A percentile compares a stretch with the other conserved stretches of the same genome.
Conservation (phyloP, 345 rosid genomes). For the Gossypium raimondii region DNA sequence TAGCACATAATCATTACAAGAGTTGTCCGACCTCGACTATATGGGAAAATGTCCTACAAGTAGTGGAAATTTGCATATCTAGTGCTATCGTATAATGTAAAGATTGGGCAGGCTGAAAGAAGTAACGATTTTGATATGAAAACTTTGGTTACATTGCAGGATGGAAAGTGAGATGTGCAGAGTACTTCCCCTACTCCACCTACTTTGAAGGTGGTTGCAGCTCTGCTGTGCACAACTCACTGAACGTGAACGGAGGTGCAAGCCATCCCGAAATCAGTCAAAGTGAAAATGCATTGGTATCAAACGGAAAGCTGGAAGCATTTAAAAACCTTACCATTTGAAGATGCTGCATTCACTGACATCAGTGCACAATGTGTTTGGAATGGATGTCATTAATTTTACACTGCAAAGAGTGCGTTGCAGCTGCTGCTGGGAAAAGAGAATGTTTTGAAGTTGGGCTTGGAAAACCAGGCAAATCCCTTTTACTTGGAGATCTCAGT, state of each 20-base stretch:
- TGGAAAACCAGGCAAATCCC: background rate
- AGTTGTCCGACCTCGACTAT: background rate
- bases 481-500: constrained; percentile 3
- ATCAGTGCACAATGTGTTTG: constrained; percentile 6
- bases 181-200: constrained; percentile 65
- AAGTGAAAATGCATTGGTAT: constrained; percentile 35
- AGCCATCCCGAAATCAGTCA: constrained; percentile 36
- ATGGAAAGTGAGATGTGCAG: constrained; percentile 74
- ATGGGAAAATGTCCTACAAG: background rate
- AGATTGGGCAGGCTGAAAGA: background rate
- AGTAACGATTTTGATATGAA: background rate
- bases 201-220: constrained; percentile 72
- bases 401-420: background rate
- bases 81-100: background rate
- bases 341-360: constrained; percentile 19
- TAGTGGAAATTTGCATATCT: background rate
- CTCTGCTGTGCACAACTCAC: constrained; percentile 51
- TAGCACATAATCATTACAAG: background rate
- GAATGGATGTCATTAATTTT: background rate
- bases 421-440: background rate
- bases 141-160: constrained; percentile 43
- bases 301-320: constrained; percentile 75
- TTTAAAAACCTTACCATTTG: constrained; percentile 50
- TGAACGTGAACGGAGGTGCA: constrained; percentile 55
- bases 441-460: background rate